Conservation (phyloP, 306 rosid species). For the Hylodesmum podocarpum region DNA sequence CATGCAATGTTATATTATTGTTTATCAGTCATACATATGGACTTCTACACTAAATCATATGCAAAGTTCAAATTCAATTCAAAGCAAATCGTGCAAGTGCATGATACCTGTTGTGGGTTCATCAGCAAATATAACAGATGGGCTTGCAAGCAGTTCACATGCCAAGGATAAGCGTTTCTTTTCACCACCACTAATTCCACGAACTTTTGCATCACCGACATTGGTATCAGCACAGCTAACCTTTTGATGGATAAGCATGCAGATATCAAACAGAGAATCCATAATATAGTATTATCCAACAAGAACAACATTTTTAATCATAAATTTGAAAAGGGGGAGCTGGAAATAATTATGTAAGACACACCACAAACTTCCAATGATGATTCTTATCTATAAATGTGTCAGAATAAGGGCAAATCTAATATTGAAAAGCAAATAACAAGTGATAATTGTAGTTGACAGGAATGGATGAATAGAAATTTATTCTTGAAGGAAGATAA, state of each 20-base stretch:
- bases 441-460: not conserved
- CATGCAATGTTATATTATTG: not conserved
- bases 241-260: conserved; percentile 49
- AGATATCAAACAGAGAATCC: conserved; percentile 23
- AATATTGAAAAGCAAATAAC: not conserved
- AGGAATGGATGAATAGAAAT: conserved; percentile 1
- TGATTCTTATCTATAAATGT: too few species aligned
- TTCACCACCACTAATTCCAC: conserved; percentile 94
- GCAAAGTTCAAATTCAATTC: conserved; percentile 6
- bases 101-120: conserved; percentile 92
- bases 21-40: not conserved
- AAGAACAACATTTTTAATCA: conserved; percentile 19
- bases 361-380: not conserved
- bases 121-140: conserved; percentile 89
- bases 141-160: conserved; percentile 92
- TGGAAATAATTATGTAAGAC: conserved; percentile 11
- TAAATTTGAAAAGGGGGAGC: conserved; percentile 21
- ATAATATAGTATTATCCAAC: conserved; percentile 11
- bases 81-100: conserved; percentile 13
- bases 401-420: not conserved
- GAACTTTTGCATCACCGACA: conserved; percentile 91
- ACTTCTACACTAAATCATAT: not conserved
- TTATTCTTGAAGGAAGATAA: not conserved
- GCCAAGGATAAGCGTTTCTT: conserved; percentile 90
- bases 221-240: conserved; percentile 82